Evolutionary conservation across 192 early-diverging fungal genomes (phyloP).

Genomic region (Rhizoclosmatium globosum): DNA sequence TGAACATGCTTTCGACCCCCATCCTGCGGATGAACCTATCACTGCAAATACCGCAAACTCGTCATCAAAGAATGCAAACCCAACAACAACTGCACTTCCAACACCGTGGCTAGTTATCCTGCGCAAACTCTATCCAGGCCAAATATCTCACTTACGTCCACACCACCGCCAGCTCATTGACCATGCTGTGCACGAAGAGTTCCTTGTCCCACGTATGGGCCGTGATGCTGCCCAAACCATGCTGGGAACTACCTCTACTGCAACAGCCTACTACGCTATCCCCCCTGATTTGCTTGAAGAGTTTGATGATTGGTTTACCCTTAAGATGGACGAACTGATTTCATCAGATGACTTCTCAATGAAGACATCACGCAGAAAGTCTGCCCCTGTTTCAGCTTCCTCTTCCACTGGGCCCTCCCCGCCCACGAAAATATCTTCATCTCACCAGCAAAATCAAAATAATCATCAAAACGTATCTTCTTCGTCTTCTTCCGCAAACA

Average conservation of each 20-base stretch:
- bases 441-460: neutral
- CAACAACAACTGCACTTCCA: neutral
- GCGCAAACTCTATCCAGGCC: conserved; percentile 24
- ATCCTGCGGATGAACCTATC: too few relatives aligned
- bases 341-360: conserved; percentile 12
- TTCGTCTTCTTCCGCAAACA: too few relatives aligned
- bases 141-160: conserved; percentile 23
- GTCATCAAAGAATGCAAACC: too few relatives aligned
- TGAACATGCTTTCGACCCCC: too few relatives aligned
- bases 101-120: conserved; percentile 23
- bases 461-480: too few relatives aligned
- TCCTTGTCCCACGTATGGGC: conserved; percentile 22
- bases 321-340: conserved; percentile 21
- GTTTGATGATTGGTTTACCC: conserved; percentile 14
- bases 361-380: conserved; percentile 1
- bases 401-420: neutral
- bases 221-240: neutral
- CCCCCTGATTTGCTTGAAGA: conserved; percentile 3
- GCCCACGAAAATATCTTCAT: neutral
- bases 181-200: conserved; percentile 10
- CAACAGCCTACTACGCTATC: conserved; percentile 11
- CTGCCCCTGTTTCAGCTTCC: neutral
- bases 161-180: conserved; percentile 27
- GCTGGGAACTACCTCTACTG: neutral
- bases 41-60: too few relatives aligned